Evolutionary conservation across 2,329 filamentous ascomycete species (phyloP), one percentile per base, ranked within the genome.

Genomic region (Ophiostoma novo-ulmi): DNA sequence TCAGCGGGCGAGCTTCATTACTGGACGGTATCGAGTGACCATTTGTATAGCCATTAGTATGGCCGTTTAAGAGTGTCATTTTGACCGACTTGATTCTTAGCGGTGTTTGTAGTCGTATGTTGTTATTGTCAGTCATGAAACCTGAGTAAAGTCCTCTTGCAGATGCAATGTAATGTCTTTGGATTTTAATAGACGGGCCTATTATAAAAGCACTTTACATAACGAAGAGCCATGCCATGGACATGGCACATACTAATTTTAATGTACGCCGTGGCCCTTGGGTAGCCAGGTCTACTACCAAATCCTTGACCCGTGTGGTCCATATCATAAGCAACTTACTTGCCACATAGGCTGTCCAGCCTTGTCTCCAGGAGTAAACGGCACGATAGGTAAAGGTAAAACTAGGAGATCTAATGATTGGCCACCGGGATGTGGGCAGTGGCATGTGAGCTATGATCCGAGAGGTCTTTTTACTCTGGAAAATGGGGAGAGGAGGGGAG

Each of bases 21-120:
- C 20, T 39, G 61, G 61, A 38, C 3, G 31, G 17, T 38, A 17
- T n/a, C 61, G 35, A 14, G 10, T 26, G 63, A 41, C 55, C 72
- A 39, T 64, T 64, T 52, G 26, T 17, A 36, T 65, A 31, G 38
- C 66, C 69, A 26, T 65, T 70, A 2, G 63, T 38, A 13, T 68
- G 26, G 52, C 68, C 68, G 36, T 65, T 68, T 64, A 14, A 31
- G 17, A 65, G 63, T 11, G 63, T 65, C 63, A 65, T 65, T 36
- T 20, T 64, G 61, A 31, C 5, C 5, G 26, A 63, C 10, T 36
- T 14, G 31, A 10, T 31, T 11, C 5, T 31, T 61, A 17, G 2
- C 14, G 13, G 35, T 31, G 26, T 5, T 35, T 17, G 6, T 5
- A 14, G 58, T 14, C 22, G n/a, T 31, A 17, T 61, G 22, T 61